These are phyloP conservation scores for Potentilla sterilis DNA, from an alignment of 306 rosid species.

Conservation along the genomic window DNA sequence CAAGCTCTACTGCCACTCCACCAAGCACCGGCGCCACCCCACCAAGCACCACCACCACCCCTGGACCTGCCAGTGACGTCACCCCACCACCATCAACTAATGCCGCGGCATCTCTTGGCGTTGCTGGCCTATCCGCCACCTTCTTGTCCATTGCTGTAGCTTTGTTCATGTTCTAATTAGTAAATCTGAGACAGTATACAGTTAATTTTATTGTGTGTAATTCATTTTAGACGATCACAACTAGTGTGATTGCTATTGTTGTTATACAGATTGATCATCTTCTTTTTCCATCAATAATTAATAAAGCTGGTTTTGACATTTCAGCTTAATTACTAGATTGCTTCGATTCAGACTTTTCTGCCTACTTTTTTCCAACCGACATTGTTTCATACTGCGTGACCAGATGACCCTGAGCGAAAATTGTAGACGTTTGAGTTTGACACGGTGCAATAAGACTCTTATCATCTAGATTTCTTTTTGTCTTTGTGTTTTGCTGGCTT, in stretches of 20 bases:
- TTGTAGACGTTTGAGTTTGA: slow-evolving; percentile 1
- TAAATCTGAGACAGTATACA: slow-evolving; percentile 8
- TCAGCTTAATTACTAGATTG: not conserved
- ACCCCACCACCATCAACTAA: slow-evolving; percentile 30
- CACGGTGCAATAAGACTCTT: not conserved
- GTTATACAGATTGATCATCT: slow-evolving; percentile 24
- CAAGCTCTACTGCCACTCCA: slow-evolving; percentile 8
- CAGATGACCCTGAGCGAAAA: not conserved
- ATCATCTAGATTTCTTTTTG: not conserved
- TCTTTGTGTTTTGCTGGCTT: not conserved
- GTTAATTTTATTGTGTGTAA: slow-evolving; percentile 7
- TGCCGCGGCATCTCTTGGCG: slow-evolving; percentile 32
- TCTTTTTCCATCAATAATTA: not conserved
- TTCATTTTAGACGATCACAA: not conserved
- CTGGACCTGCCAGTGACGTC: slow-evolving; percentile 14
- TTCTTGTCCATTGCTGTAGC: slow-evolving; percentile 39
- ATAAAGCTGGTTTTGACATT: slow-evolving; percentile 17
- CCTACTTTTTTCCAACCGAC: not conserved
- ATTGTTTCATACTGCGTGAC: not conserved
- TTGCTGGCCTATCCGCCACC: slow-evolving; percentile 35
- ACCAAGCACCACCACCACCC: slow-evolving; percentile 20
- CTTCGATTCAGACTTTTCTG: not conserved
- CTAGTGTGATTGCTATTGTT: slow-evolving; percentile 19
- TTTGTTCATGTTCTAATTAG: slow-evolving; percentile 37
- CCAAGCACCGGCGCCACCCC: slow-evolving; percentile 12